These are phyloP conservation scores for Penicillium argentinense DNA, from an alignment of 495 filamentous ascomycete species.

Conservation along the genomic window DNA sequence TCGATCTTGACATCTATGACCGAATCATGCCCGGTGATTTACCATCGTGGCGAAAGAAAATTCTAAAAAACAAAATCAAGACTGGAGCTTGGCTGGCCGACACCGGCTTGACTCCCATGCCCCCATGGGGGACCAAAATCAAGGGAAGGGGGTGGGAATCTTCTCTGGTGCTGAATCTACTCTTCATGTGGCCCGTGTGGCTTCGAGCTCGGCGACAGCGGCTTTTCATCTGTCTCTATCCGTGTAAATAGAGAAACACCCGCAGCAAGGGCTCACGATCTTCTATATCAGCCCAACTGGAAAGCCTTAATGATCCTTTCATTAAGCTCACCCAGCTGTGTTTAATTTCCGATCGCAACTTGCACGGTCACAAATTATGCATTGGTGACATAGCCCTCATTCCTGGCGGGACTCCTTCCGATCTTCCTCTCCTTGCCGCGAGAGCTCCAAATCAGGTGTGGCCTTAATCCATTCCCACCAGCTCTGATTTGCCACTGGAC, in stretches of 20 bases:
- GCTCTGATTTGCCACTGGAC: not conserved
- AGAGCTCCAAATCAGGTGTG: not conserved
- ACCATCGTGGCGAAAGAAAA: constrained; percentile 26
- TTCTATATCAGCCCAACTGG: constrained; percentile 18
- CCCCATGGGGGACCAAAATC: not conserved
- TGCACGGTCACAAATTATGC: constrained; percentile 12
- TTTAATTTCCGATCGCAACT: no score
- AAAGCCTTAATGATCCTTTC: no score
- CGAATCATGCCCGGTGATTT: constrained; percentile 23
- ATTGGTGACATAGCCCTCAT: constrained; percentile 28
- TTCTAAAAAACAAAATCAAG: constrained; percentile 5
- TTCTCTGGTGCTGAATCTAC: not conserved
- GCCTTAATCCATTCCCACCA: not conserved
- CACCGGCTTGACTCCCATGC: not conserved
- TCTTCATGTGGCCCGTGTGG: constrained; percentile 23
- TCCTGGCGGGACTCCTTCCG: constrained; percentile 15
- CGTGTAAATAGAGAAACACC: constrained; percentile 17
- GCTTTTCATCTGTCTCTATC: constrained; percentile 12
- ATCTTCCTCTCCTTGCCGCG: constrained; percentile 5
- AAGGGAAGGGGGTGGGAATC: not conserved
- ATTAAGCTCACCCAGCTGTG: no score
- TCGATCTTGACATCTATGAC: not conserved
- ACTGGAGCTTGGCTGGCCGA: constrained; percentile 6
- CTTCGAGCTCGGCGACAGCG: constrained; percentile 5
- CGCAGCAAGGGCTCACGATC: constrained; percentile 7